A percentile compares a stretch with the other conserved stretches of the same genome.
Evolutionary conservation across 2,329 filamentous ascomycete species (phyloP).

Genomic region (Sclerotinia subarctica): DNA sequence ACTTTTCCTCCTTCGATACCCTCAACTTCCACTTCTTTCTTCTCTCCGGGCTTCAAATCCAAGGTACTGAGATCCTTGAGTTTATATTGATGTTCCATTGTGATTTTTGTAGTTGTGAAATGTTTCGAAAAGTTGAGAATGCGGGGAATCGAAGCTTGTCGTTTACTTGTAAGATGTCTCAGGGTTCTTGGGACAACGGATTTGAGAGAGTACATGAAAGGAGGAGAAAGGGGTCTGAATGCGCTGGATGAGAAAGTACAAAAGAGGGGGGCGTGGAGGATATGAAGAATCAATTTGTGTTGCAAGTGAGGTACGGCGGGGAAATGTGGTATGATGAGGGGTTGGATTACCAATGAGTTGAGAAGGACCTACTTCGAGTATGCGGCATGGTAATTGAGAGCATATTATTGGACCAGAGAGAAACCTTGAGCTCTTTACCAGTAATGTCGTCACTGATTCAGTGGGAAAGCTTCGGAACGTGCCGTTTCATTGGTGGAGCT

Average conservation of each 20-base stretch:
- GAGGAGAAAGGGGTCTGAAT: neutral
- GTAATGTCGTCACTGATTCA: neutral
- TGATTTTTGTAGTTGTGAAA: conserved; percentile 26
- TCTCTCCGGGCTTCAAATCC: conserved; percentile 73
- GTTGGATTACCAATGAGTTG: neutral
- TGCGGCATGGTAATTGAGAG: conserved; percentile 10
- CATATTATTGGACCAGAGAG: neutral
- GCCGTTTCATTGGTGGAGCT: neutral
- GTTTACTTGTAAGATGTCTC: conserved; percentile 4
- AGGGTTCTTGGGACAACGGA: conserved; percentile 2
- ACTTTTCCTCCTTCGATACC: conserved; percentile 85
- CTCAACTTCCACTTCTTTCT: conserved; percentile 86
- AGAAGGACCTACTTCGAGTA: neutral
- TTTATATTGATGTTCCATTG: conserved; percentile 55
- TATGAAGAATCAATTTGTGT: neutral
- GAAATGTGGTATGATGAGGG: conserved; percentile 11
- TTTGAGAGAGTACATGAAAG: conserved; percentile 20
- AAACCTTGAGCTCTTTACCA: neutral
- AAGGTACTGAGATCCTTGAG: conserved; percentile 76
- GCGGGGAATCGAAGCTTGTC: conserved; percentile 24
- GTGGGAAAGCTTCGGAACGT: neutral
- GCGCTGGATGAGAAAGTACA: neutral
- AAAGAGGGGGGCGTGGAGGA: neutral
- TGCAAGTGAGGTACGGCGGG: neutral
- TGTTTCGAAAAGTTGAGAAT: conserved; percentile 18